Base-by-base conservation (phyloP, 2,329 filamentous ascomycete species). In the Lasiodiplodia citricola region DNA sequence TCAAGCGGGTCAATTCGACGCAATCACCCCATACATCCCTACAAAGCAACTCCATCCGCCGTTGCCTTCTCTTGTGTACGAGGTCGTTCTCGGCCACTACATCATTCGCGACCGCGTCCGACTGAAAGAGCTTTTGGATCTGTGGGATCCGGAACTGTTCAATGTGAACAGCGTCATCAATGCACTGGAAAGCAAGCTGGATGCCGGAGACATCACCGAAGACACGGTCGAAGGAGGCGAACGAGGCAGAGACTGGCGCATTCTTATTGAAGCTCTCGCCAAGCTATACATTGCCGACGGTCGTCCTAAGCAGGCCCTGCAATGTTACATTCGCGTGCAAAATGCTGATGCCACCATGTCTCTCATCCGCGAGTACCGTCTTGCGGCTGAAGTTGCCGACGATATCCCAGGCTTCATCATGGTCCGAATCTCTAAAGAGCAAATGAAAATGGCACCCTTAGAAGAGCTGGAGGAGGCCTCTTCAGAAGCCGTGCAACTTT, bases 351-450 rank as follows among this genome's bases (percentile, higher is more conserved):
- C 92, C 11, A 92, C 93, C 0, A 95, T 99, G 87, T 84, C 87
- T 14, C 82, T 99, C 69, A 96, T 99, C 74, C 88, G 90, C 70
- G 92, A 97, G 50, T 91, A 93, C 74, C 94, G 97, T 77, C 86
- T 99, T n/a, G 90, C 96, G 0, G 94, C 97, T 74, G 91, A 93
- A 1, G 90, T 98, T 14, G 88, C 89, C 0, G 94, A 97, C 74
- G 94, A 99, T 77, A 94, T 99, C 44, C 90, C 94, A 4, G 91
- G 92, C 44, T 92, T 99, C 74, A 91, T 99, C 67, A 87, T 93
- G 71, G 87, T 99, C 65, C 89, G 94, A n/a, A 92, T 99, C 2
- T 89, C 92, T 0, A 87, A 89, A 70, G 88, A 90, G 64, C 88
- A 91, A 72, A 82, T 91, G 69, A 86, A 87, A 64, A 86, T 86